These are phyloP conservation scores for Rosellinia necatrix DNA, from an alignment of 2,329 filamentous ascomycete species.

Conservation along the genomic window DNA sequence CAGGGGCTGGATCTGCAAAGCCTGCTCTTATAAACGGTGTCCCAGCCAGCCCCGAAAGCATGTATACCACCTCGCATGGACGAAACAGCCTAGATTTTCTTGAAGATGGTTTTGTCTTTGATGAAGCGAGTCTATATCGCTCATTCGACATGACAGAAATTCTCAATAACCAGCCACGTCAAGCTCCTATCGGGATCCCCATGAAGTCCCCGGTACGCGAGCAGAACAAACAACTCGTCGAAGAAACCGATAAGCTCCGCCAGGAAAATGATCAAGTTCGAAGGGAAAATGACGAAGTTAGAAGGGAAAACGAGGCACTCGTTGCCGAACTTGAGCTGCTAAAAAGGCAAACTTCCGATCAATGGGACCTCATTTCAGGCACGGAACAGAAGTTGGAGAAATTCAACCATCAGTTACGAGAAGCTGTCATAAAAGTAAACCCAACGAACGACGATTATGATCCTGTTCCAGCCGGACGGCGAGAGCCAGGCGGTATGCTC, in stretches of 20 bases:
- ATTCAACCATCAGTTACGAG: conserved; percentile 68
- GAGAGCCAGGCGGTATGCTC: conserved; percentile 53
- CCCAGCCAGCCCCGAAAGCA: conserved; percentile 76
- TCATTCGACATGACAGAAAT: conserved; percentile 69
- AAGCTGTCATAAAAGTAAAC: conserved; percentile 68
- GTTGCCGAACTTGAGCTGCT: conserved; percentile 44
- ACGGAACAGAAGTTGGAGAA: conserved; percentile 70
- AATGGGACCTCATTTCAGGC: conserved; percentile 59
- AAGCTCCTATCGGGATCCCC: conserved; percentile 61
- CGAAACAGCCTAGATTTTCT: conserved; percentile 61
- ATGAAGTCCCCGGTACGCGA: conserved; percentile 61
- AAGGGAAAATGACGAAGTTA: conserved; percentile 42
- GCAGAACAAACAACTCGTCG: conserved; percentile 55
- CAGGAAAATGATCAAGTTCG: conserved; percentile 50
- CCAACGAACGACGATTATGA: conserved; percentile 58
- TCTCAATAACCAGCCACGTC: conserved; percentile 38
- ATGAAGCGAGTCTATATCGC: conserved; percentile 75
- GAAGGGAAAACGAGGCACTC: conserved; percentile 42
- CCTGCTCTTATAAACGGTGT: conserved; percentile 58
- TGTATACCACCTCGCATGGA: conserved; percentile 69
- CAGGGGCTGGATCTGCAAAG: conserved; percentile 48
- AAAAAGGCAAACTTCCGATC: conserved; percentile 43
- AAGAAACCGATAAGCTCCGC: conserved; percentile 52
- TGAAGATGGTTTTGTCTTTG: conserved; percentile 68
- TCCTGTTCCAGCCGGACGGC: conserved; percentile 47